Base-by-base conservation (phyloP, 2,329 filamentous ascomycete species). In the Ophiostoma pallidulum region DNA sequence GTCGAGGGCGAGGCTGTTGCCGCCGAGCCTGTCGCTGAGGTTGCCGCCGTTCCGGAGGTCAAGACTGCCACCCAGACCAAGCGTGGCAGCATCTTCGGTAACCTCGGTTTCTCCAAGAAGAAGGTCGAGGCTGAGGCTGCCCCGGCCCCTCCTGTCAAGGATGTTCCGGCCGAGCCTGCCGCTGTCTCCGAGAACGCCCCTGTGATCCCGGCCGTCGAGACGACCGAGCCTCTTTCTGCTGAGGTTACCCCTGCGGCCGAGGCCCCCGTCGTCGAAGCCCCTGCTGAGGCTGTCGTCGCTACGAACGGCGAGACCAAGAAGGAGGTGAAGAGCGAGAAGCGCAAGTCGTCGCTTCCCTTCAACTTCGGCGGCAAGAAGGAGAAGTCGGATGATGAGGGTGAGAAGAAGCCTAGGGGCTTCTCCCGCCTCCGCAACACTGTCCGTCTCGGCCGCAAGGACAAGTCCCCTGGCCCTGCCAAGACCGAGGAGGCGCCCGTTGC, bases 301-400 rank as follows among this genome's bases (percentile, higher is more conserved):
- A 66, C 66, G 56, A 72, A 71, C 54, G 70, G 70, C 51, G 78
- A 81, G 67, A 56, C 68, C 48, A 78, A 78, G 65, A 78, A 79
- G 67, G 76, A 78, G 53, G 64, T 73, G 57, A 89, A 87, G 80
- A 65, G 66, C 41, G 74, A 78, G 67, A 94, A 94, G 85, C 86
- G 88, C 66, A 80, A 81, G 67, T 92, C 86, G 56, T 82, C 90
- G 60, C 66, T 79, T 8, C 74, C 75, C 41, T 94, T 94, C 68
- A 80, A 79, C 59, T 82, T 80, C 60, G 53, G 52, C 29, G 80
- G 86, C 67, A 84, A 87, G 77, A 91, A 91, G 75, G 82, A 84
- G 65, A 76, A 77, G 67, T 75, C 74, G 1, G 82, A 82, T 54
- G 73, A 79, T 58, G 82, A 85, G 61, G 73, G 77, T 55, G 72